Evolutionary conservation across 2,329 filamentous ascomycete species (phyloP), one percentile per base, ranked within the genome.

Genomic region (Podosphaera leucotricha): DNA sequence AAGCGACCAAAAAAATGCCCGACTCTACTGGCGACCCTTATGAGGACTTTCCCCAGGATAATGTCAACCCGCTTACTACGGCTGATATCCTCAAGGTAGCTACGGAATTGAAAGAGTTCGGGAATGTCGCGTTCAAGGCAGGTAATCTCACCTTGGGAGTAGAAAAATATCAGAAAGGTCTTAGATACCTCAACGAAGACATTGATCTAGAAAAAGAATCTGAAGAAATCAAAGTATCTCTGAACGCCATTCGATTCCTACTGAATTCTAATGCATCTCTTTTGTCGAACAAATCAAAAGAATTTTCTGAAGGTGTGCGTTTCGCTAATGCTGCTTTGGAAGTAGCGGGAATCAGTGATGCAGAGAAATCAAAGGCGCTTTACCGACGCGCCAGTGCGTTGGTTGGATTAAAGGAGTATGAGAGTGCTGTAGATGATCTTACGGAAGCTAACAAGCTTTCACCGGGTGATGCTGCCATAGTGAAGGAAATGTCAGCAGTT

Each of bases 1-100:
- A 72, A 45, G 74, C 75, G 50, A 73, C 72, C 44, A 70, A 75
- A 54, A 83, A 80, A 63, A 62, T 67, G 30, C 70, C 82, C 46
- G 87, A 95, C 59, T 66, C 72, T 44, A 83, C 81, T 13, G 90
- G 90, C 50, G 90, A 98, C 64, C 71, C 76, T 5, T 94, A 92
- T 64, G 87, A 95, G 65, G 90, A 95, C 60, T 95, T 81, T 63
- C 90, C 90, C 28, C 85, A 94, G 59, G 90, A 98, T 63, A 74
- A 78, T 54, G 61, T 49, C 55, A 67, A 49, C 65, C 70, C 41
- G 63, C 73, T 44, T 66, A 76, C 44, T 70, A 79, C 79, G 13
- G 59, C 67, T 16, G 70, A 79, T 48, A 72, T 85, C 49, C 70
- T 83, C 59, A 73, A 80, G 62, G 86, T 95, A 48, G 85, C 82